Evolutionary conservation across 2,329 filamentous ascomycete species (phyloP).

Genomic region (Xylariaceae sp.): DNA sequence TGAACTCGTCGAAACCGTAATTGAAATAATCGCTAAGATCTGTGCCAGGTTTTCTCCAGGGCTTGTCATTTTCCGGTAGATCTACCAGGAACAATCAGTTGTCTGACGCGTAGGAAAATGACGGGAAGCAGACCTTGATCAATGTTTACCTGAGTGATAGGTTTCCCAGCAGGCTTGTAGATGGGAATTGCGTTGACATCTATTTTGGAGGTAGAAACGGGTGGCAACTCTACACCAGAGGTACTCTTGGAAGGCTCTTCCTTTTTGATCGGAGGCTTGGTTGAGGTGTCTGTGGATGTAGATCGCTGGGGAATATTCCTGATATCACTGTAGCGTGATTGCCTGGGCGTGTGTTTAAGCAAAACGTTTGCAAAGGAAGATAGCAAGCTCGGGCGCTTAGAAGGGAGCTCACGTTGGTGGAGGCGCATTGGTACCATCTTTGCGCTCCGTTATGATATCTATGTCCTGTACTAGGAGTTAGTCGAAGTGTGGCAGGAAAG

Average conservation of each 20-base stretch:
- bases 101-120: neutral
- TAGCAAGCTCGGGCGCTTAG: neutral
- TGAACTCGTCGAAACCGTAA: conserved; percentile 98
- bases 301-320: conserved; percentile 68
- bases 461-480: conserved; percentile 56
- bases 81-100: conserved; percentile 47
- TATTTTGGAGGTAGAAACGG: conserved; percentile 80
- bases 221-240: conserved; percentile 47
- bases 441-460: conserved; percentile 71
- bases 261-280: conserved; percentile 55
- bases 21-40: conserved; percentile 98
- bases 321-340: conserved; percentile 69
- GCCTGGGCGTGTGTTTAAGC: conserved; percentile 47
- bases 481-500: neutral
- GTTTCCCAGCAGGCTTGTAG: conserved; percentile 80
- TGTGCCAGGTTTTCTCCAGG: conserved; percentile 92
- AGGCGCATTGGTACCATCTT: conserved; percentile 66
- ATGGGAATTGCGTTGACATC: conserved; percentile 84
- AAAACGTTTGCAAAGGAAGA: neutral
- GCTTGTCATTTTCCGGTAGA: conserved; percentile 82
- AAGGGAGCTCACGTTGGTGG: conserved; percentile 58
- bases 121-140: conserved; percentile 60
- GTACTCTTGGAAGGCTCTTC: conserved; percentile 47
- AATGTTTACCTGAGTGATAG: conserved; percentile 77
- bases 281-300: conserved; percentile 55